phyloP scores from a whole-genome alignment of 176 grass and related monocot species.

The Avena insularis region DNA sequence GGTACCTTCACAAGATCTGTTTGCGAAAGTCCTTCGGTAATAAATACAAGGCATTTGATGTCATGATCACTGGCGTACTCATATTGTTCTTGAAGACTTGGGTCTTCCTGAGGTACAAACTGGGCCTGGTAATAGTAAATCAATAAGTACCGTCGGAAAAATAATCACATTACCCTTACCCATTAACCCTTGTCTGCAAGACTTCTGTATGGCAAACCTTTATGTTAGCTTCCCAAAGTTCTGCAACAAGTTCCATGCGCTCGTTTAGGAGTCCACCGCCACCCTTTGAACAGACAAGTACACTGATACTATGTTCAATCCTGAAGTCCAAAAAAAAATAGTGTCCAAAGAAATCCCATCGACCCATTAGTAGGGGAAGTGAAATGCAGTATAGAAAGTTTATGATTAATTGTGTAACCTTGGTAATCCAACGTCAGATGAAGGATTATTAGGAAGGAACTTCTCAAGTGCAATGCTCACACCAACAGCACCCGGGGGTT shows the following conservation, averaged over 20 bases:
- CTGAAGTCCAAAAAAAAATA: slow-evolving; percentile 40
- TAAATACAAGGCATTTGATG: slow-evolving; percentile 87
- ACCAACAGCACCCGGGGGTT: slow-evolving; percentile 80
- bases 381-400: slow-evolving; percentile 21
- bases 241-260: slow-evolving; percentile 88
- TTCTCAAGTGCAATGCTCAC: slow-evolving; percentile 98
- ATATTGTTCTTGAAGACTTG: slow-evolving; percentile 97
- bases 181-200: neutral
- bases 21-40: slow-evolving; percentile 89
- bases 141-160: slow-evolving; percentile 20
- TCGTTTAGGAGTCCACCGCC: slow-evolving; percentile 79
- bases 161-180: neutral
- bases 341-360: neutral
- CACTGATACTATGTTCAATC: slow-evolving; percentile 75
- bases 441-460: slow-evolving; percentile 75
- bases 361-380: neutral
- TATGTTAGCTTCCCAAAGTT: slow-evolving; percentile 94
- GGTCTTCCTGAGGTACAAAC: slow-evolving; percentile 86
- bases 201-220: slow-evolving; percentile 59
- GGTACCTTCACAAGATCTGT: slow-evolving; percentile 78
- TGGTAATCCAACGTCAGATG: slow-evolving; percentile 69
- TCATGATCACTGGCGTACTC: slow-evolving; percentile 96
- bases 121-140: slow-evolving; percentile 71
- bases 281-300: slow-evolving; percentile 96
- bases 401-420: slow-evolving; percentile 60